These are phyloP conservation scores for Coemansia sp. DNA, from an alignment of 192 early-diverging fungal genomes.

Conservation along the genomic window DNA sequence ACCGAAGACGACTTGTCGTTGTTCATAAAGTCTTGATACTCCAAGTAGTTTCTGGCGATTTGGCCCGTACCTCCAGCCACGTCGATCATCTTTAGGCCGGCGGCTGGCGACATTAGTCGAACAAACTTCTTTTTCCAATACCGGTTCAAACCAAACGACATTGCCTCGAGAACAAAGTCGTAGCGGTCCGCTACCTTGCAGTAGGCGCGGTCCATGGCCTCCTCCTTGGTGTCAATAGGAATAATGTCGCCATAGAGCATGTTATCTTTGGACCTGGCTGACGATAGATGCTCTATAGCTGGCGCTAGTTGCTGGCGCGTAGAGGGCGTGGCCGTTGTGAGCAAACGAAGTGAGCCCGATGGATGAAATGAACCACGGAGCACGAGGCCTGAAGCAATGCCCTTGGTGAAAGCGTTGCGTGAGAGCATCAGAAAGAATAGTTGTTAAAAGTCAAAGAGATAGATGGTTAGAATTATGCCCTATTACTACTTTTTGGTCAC, in stretches of 20 bases:
- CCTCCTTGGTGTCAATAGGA: constrained; percentile 76
- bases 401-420: background rate
- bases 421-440: background rate
- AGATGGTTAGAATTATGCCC: background rate
- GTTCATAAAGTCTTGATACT: constrained; percentile 69
- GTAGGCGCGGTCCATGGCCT: constrained; percentile 82
- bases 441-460: background rate
- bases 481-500: background rate
- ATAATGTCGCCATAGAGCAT: constrained; percentile 61
- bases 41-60: constrained; percentile 88
- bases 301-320: background rate
- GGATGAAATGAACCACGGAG: background rate
- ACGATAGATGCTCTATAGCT: background rate
- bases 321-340: constrained; percentile 4
- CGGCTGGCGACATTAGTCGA: constrained; percentile 67
- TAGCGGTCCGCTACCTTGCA: constrained; percentile 84
- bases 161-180: constrained; percentile 89
- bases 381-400: background rate
- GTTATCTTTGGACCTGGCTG: background rate
- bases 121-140: constrained; percentile 92
- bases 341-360: background rate
- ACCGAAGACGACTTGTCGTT: constrained; percentile 60
- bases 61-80: constrained; percentile 97
- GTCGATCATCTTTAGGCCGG: constrained; percentile 81
- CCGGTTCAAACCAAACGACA: constrained; percentile 83